Conservation (phyloP, 345 rosid genomes). For the Trapa bicornis region DNA sequence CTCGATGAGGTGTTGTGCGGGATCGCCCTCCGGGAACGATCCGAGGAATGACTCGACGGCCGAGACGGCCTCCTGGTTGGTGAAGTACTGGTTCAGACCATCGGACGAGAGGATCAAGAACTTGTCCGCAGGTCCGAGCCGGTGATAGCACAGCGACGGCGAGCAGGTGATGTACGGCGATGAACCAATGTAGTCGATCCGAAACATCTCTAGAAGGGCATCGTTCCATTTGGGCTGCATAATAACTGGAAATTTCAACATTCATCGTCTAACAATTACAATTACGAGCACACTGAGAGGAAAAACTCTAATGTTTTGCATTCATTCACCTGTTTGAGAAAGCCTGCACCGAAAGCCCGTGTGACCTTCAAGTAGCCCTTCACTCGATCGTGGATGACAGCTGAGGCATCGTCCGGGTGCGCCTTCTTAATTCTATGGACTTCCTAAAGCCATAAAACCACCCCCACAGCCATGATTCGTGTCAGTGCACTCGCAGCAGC, state of each 20-base stretch:
- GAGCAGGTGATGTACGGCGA: slow-evolving; percentile 66
- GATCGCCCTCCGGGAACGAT: slow-evolving; percentile 84
- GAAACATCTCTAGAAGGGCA: slow-evolving; percentile 73
- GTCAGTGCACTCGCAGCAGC: not conserved
- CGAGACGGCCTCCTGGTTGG: slow-evolving; percentile 67
- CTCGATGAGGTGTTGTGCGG: slow-evolving; percentile 86
- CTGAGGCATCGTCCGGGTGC: slow-evolving; percentile 69
- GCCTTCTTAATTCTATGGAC: slow-evolving; percentile 62
- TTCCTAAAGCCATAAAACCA: slow-evolving; percentile 36
- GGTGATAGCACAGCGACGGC: slow-evolving; percentile 65
- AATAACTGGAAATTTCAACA: not conserved
- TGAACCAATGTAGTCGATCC: slow-evolving; percentile 63
- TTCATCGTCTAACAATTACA: not conserved
- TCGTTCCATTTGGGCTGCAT: slow-evolving; percentile 82
- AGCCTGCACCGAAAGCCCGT: slow-evolving; percentile 96
- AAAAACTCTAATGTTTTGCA: not conserved
- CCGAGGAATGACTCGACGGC: slow-evolving; percentile 69
- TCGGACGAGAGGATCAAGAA: slow-evolving; percentile 80
- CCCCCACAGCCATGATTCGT: not conserved
- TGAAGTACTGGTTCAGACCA: slow-evolving; percentile 78
- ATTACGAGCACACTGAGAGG: not conserved
- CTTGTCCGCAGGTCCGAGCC: slow-evolving; percentile 50
- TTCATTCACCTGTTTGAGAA: slow-evolving; percentile 67
- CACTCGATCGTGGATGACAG: slow-evolving; percentile 67
- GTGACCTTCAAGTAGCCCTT: slow-evolving; percentile 90